Base-by-base conservation (phyloP, 2,329 filamentous ascomycete species). In the Epichloe uncinata region DNA sequence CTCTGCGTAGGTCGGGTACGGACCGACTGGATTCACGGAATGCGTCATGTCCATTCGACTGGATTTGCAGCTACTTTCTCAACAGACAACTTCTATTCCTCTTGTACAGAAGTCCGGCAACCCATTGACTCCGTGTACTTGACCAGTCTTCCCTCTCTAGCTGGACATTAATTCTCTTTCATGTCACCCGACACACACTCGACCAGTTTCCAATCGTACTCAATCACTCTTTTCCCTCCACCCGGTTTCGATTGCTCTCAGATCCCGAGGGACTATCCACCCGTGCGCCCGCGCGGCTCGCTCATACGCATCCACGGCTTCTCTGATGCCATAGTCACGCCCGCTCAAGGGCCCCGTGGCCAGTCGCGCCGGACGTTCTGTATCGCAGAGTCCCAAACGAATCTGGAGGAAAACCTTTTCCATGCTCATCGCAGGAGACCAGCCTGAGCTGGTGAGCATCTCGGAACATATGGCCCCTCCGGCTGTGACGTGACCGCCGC, bases 391-490 rank as follows among this genome's bases (percentile, higher is more conserved):
- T 0, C 87, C 87, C 68, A 94, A 69, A 20, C 85, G 82, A 22
- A 96, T 82, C 63, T 94, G 86, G 26, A 95, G 63, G 13, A 96
- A 69, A 3, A 95, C 81, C 47, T 80, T 84, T 62, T 95, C 89
- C 56, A 95, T 81, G 16, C 78, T 81, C 47, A 75, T 79, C 1
- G 77, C 81, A 0, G 85, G 81, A 20, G 75, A 81, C 90, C 90
- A 96, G 26, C 89, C 90, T 6, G 79, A 78, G 63, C 83, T 88
- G 1, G 89, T 95, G 54, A 95, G 73, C 4, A 93, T 73, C 65
- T 93, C 83, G 80, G 94, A 90, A 64, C 78, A 81, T 68, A 96
- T 79, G 1, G 89, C 86, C 1, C 90, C 90, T 22, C 90, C 90
- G 1, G 73, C 69, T 0, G 90, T 95, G 52, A 96, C 83, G 62